Base-by-base conservation (phyloP, 2,329 filamentous ascomycete genomes). In the Neurospora sp. region DNA sequence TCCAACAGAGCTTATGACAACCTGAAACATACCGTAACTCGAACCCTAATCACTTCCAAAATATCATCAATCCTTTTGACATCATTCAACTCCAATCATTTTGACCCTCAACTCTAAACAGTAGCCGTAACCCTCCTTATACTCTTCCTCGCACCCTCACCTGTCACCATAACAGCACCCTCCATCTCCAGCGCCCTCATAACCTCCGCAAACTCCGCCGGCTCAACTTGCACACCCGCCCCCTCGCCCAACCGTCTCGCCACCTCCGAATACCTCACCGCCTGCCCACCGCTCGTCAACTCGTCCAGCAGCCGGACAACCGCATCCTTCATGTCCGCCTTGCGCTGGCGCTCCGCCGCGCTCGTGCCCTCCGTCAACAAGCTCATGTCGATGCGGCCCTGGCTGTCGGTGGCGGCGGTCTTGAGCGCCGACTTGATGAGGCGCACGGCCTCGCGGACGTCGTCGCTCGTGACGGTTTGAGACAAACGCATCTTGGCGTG, bases 401-500 rank as follows among this genome's bases (percentile, higher is more conserved):
- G 86, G 0, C 92, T 83, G 78, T 99, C 96, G 0, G 96, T 99
- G n/a, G 96, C 96, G 0, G 95, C 92, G 73, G 97, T 96, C 85
- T 98, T 98, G 77, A 99, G 88, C 1, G 96, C 96, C 0, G 90
- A 92, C 77, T 95, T 93, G 80, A 99, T 99, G 57, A 99, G 85
- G 11, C 96, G 91, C 66, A 97, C 92, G 0, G 96, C 94, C 82
- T 99, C 96, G 67, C 88, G 83, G 6, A 99, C 96, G 77, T 99
- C 96, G 67, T 87, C 86, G 37, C 86, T 88, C 0, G 92, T 93
- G 57, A 99, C 96, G 15, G 85, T 87, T 2, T 84, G 79, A 0
- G 91, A 88, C 5, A 99, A 87, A 4, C 96, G 91, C 96, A 99
- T 99, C 81, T 97, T 97, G 67, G 96, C 96, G 80, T 99, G 96